Base-by-base conservation (phyloP, 768 basidiomycete species). In the Phlebiopsis flavidoalba region DNA sequence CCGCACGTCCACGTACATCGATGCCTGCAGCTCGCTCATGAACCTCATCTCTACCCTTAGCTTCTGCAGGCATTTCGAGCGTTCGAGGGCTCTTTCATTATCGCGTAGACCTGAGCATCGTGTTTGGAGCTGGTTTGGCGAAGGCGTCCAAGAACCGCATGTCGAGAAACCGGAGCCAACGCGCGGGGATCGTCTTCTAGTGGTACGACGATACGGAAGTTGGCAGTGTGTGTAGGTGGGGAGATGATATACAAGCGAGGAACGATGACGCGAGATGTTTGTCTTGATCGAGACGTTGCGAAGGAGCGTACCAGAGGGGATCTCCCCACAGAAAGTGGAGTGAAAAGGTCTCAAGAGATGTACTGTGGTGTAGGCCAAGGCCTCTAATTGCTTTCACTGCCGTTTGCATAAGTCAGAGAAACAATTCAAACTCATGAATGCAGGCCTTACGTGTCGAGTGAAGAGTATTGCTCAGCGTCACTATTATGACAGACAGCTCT, bases 81-180 rank as follows among this genome's bases (percentile, higher is more conserved):
- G 15, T 35, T n/a, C 40, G 14, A 15, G 15, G 10, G 45, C 37
- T 4, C 55, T 46, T 33, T 57, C 55, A 2, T 35, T 46, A 2
- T 48, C 24, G 5, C 10, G 47, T n/a, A 35, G 22, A 17, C 47
- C n/a, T 22, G 55, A 61, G 11, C 14, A 17, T n/a, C 22, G 12
- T 8, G 24, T 52, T 49, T 6, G 33, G 15, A 3, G 45, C 5
- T 6, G 61, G 61, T 21, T 58, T 43, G 10, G 57, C 57, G 31
- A 62, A 50, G 15, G 5, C 31, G 26, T 62, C 61, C 8, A 62
- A 37, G n/a, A 47, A 47, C 12, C 61, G 36, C 33, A 62, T n/a
- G 45, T 62, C 57, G 11, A 59, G 50, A 19, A 10, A 54, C 17
- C 40, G 19, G 15, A 58, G 52, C 61, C 61, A 62, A 4, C 57